These are phyloP conservation scores for Fusarium kyushuense DNA, from an alignment of 2,329 filamentous ascomycete species.

Conservation along the genomic window DNA sequence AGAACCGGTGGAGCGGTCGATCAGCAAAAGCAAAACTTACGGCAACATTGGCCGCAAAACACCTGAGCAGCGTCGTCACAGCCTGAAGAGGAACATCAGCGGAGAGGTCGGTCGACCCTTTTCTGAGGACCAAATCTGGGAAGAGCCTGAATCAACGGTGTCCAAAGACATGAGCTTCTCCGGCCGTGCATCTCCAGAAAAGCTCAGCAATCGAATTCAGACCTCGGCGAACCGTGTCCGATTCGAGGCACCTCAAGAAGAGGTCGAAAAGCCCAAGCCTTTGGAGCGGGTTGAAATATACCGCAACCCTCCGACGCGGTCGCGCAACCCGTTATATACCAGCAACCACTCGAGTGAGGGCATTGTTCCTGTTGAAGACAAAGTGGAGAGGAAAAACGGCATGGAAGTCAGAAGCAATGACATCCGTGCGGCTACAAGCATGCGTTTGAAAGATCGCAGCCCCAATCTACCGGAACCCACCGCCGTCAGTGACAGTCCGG, in stretches of 20 bases:
- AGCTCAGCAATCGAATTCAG: slow-evolving; percentile 51
- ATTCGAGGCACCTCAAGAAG: slow-evolving; percentile 58
- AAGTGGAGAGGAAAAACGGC: slow-evolving; percentile 76
- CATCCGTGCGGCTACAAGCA: slow-evolving; percentile 90
- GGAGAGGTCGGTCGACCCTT: slow-evolving; percentile 75
- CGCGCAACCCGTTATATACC: slow-evolving; percentile 83
- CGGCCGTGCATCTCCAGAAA: slow-evolving; percentile 51
- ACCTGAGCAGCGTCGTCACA: slow-evolving; percentile 65
- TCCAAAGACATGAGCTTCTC: slow-evolving; percentile 27
- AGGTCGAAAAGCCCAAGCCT: slow-evolving; percentile 53
- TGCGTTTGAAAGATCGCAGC: slow-evolving; percentile 87
- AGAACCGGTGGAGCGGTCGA: slow-evolving; percentile 29
- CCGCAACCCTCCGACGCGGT: slow-evolving; percentile 84
- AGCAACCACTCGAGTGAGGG: slow-evolving; percentile 65
- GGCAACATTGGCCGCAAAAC: slow-evolving; percentile 55
- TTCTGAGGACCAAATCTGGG: slow-evolving; percentile 85
- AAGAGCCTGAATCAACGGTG: slow-evolving; percentile 75
- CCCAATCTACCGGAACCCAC: slow-evolving; percentile 87
- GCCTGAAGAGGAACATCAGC: slow-evolving; percentile 76
- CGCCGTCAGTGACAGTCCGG: slow-evolving; percentile 89
- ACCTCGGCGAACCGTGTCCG: slow-evolving; percentile 51
- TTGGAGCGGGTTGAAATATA: slow-evolving; percentile 78
- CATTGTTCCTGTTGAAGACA: slow-evolving; percentile 53
- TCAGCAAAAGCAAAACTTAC: slow-evolving; percentile 56
- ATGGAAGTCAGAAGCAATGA: slow-evolving; percentile 88